Conservation (phyloP, 2,329 filamentous ascomycete genomes). For the Diaporthe vaccinii region DNA sequence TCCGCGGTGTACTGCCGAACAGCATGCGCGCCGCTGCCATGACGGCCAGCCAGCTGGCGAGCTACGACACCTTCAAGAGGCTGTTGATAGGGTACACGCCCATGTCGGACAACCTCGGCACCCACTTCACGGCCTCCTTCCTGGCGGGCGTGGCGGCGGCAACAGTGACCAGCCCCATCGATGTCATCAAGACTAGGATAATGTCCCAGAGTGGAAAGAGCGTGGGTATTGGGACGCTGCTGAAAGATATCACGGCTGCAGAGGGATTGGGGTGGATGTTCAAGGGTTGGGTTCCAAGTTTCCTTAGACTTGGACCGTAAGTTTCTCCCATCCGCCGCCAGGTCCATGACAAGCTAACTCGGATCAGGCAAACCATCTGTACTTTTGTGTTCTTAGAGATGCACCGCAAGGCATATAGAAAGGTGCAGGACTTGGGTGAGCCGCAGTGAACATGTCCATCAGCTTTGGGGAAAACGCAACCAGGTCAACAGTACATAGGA, state of each 20-base stretch:
- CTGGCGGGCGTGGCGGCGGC: slow-evolving; percentile 87
- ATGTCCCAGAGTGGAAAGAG: slow-evolving; percentile 76
- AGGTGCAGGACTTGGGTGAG: slow-evolving; percentile 59
- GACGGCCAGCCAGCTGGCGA: slow-evolving; percentile 87
- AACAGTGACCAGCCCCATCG: slow-evolving; percentile 86
- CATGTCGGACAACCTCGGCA: slow-evolving; percentile 77
- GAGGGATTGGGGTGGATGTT: slow-evolving; percentile 89
- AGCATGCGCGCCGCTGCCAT: slow-evolving; percentile 85
- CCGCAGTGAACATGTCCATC: slow-evolving; percentile 45
- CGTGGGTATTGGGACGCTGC: slow-evolving; percentile 66
- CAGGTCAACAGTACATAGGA: slow-evolving; percentile 22
- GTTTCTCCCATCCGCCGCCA: slow-evolving; percentile 48
- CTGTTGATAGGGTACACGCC: slow-evolving; percentile 75
- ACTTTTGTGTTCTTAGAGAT: slow-evolving; percentile 90
- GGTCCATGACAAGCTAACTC: background rate
- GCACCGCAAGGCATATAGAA: slow-evolving; percentile 83
- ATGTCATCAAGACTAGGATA: slow-evolving; percentile 90
- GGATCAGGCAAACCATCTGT: slow-evolving; percentile 79
- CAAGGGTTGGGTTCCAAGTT: slow-evolving; percentile 88
- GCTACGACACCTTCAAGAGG: slow-evolving; percentile 86
- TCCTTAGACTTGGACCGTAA: slow-evolving; percentile 74
- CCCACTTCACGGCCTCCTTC: slow-evolving; percentile 84
- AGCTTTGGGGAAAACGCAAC: background rate
- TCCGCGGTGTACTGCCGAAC: slow-evolving; percentile 89
- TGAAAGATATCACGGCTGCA: slow-evolving; percentile 75